These are phyloP conservation scores for Sextonia rubra DNA, from an alignment of 164 flowering plant genomes.

Conservation along the genomic window DNA sequence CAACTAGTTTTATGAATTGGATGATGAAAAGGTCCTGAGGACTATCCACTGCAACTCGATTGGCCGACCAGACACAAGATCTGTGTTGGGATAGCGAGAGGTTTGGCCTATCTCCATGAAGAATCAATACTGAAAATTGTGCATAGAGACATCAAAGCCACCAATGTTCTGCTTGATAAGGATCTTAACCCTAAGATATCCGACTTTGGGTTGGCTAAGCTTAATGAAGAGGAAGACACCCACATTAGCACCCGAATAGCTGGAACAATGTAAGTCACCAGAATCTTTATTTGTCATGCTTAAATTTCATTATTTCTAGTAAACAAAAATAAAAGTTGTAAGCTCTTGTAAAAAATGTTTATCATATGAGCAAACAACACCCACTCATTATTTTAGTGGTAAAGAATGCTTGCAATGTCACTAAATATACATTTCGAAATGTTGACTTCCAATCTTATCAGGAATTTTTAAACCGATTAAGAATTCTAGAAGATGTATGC, in stretches of 20 bases:
- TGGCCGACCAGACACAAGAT: conserved; percentile 65
- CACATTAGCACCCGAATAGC: conserved; percentile 68
- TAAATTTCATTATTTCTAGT: too few relatives aligned
- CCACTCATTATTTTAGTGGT: too few relatives aligned
- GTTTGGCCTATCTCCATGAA: conserved; percentile 63
- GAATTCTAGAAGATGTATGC: too few relatives aligned
- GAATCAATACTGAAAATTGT: conserved; percentile 65
- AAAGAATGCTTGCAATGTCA: too few relatives aligned
- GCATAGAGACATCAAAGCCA: conserved; percentile 67
- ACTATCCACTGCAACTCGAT: conserved; percentile 34
- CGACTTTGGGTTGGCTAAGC: conserved; percentile 75
- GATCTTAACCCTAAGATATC: conserved; percentile 63
- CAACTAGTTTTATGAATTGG: background rate
- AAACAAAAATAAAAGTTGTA: too few relatives aligned
- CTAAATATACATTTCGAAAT: too few relatives aligned
- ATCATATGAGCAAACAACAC: too few relatives aligned
- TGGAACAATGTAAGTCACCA: conserved; percentile 53
- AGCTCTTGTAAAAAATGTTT: too few relatives aligned
- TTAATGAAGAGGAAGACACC: conserved; percentile 49
- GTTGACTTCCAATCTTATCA: too few relatives aligned
- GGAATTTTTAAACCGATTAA: too few relatives aligned
- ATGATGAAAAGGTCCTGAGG: conserved; percentile 17
- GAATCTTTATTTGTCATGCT: too few relatives aligned
- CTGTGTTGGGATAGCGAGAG: conserved; percentile 62
- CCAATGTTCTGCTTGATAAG: conserved; percentile 66